These are phyloP conservation scores for Berkeleyomyces rouxiae DNA, from an alignment of 2,329 filamentous ascomycete species.

Conservation along the genomic window DNA sequence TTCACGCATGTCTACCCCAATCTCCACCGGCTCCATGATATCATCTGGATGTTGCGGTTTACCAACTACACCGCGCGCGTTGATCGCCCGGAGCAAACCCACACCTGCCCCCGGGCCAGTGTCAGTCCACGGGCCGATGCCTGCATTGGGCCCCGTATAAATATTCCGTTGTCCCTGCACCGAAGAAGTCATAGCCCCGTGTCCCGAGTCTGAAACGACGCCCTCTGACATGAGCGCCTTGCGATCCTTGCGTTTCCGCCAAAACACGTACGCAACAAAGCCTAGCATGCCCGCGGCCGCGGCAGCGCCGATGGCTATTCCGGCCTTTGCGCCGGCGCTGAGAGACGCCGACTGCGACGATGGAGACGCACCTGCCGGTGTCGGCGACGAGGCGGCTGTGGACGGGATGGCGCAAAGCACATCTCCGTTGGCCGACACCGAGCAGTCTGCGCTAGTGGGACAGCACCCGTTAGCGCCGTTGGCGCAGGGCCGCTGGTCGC, in stretches of 20 bases:
- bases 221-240: conserved; percentile 13
- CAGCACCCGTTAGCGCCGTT: conserved; percentile 34
- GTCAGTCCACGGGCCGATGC: conserved; percentile 31
- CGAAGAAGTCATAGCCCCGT: conserved; percentile 10
- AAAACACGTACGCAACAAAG: conserved; percentile 21
- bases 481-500: conserved; percentile 28
- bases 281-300: conserved; percentile 27
- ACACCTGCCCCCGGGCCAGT: conserved; percentile 14
- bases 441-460: conserved; percentile 27
- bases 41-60: conserved; percentile 32
- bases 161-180: conserved; percentile 19
- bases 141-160: conserved; percentile 30
- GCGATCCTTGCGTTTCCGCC: conserved; percentile 22
- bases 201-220: conserved; percentile 6
- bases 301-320: conserved; percentile 38
- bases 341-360: conserved; percentile 20
- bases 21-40: conserved; percentile 36
- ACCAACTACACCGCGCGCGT: conserved; percentile 23
- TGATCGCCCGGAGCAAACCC: conserved; percentile 16
- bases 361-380: neutral
- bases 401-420: conserved; percentile 25
- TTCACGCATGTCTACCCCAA: conserved; percentile 22
- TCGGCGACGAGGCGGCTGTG: conserved; percentile 20
- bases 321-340: conserved; percentile 33
- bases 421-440: conserved; percentile 21